Evolutionary conservation across 257 asterid genomes (phyloP).

Genomic region (Linaria vulgaris): DNA sequence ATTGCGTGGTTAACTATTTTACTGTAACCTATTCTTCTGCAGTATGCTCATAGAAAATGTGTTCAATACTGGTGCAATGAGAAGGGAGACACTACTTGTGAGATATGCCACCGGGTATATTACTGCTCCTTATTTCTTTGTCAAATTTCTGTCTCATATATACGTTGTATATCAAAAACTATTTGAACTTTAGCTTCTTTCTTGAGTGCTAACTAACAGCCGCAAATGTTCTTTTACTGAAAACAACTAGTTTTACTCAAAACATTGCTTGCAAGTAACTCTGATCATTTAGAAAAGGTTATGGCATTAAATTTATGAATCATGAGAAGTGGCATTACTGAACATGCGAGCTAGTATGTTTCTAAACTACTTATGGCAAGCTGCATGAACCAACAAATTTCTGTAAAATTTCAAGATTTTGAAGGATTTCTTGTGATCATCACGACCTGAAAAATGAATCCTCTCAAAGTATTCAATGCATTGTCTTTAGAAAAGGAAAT

Average conservation of each 20-base stretch:
- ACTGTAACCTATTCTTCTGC: slow-evolving; percentile 25
- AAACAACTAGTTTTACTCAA: neutral
- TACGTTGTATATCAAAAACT: neutral
- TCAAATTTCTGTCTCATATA: neutral
- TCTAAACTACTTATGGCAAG: too few species aligned
- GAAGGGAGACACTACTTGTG: slow-evolving; percentile 61
- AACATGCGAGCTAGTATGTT: too few species aligned
- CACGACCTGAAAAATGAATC: neutral
- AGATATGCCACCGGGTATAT: slow-evolving; percentile 59
- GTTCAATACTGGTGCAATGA: slow-evolving; percentile 66
- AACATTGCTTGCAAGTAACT: neutral
- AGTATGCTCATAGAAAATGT: slow-evolving; percentile 64
- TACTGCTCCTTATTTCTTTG: slow-evolving; percentile 6
- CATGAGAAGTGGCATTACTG: too few species aligned
- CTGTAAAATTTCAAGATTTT: neutral
- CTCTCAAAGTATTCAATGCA: neutral
- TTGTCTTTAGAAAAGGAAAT: neutral
- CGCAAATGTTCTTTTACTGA: neutral
- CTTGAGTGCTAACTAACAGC: neutral
- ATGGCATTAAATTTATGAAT: neutral
- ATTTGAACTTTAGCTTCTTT: slow-evolving; percentile 6
- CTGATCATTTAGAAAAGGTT: neutral
- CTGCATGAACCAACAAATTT: too few species aligned
- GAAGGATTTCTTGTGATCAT: neutral
- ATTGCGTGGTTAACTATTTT: neutral